Evolutionary conservation across 768 basidiomycete species (phyloP).

Genomic region (Auriscalpium microsporum): DNA sequence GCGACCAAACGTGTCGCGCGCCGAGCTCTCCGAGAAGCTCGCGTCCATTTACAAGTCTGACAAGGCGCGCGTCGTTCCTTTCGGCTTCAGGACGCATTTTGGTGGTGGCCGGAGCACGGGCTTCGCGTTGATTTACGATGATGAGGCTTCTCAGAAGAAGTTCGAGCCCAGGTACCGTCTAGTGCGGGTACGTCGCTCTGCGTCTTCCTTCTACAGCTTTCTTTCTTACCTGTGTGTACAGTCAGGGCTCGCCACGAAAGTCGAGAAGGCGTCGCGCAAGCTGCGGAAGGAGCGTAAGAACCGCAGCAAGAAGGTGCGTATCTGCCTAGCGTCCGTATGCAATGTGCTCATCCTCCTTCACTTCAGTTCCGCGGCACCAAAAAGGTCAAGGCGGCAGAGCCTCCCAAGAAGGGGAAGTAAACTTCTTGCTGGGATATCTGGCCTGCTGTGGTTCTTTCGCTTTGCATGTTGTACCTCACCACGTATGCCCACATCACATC

Average conservation of each 20-base stretch:
- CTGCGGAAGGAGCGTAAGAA: slow-evolving; percentile 99
- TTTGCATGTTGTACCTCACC: slow-evolving; percentile 35
- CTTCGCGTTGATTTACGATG: slow-evolving; percentile 96
- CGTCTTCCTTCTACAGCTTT: neutral
- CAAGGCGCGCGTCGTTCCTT: slow-evolving; percentile 83
- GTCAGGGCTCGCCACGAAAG: slow-evolving; percentile 67
- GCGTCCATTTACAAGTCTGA: slow-evolving; percentile 89
- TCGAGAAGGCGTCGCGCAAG: slow-evolving; percentile 89
- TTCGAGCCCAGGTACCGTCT: slow-evolving; percentile 96
- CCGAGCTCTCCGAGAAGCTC: slow-evolving; percentile 88
- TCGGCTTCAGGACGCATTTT: slow-evolving; percentile 92
- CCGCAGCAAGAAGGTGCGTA: slow-evolving; percentile 93
- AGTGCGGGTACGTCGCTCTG: slow-evolving; percentile 64
- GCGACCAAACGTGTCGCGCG: slow-evolving; percentile 87
- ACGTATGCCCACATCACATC: slow-evolving; percentile 25
- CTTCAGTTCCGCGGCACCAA: slow-evolving; percentile 88
- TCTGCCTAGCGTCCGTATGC: slow-evolving; percentile 6
- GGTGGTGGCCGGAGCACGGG: slow-evolving; percentile 98
- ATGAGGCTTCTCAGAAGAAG: slow-evolving; percentile 88
- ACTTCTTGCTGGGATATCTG: slow-evolving; percentile 22
- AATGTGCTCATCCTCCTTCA: neutral
- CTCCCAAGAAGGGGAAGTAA: slow-evolving; percentile 90
- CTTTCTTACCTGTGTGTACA: slow-evolving; percentile 20
- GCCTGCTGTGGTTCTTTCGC: slow-evolving; percentile 23
- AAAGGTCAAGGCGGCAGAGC: slow-evolving; percentile 89